Evolutionary conservation across 2,329 filamentous ascomycete genomes (phyloP).

Genomic region (Monosporascus sp.): DNA sequence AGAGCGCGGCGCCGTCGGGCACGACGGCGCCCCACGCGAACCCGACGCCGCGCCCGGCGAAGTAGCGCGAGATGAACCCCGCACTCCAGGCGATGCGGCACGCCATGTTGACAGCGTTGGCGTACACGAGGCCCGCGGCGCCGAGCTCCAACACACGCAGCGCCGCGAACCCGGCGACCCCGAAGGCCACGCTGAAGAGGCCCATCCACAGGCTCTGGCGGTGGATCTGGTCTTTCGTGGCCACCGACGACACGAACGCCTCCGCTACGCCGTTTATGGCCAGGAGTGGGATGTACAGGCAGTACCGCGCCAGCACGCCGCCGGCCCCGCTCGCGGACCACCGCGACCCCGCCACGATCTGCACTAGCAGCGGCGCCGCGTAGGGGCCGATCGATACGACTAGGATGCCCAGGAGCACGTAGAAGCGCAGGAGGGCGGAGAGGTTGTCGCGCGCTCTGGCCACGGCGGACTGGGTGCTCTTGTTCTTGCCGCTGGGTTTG

Average conservation of each 20-base stretch:
- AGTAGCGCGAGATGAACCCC: conserved; percentile 64
- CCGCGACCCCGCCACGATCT: conserved; percentile 67
- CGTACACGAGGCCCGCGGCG: conserved; percentile 74
- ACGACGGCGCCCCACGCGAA: conserved; percentile 38
- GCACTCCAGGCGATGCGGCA: conserved; percentile 79
- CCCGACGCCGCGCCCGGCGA: conserved; percentile 40
- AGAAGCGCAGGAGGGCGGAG: conserved; percentile 62
- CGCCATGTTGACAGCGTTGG: conserved; percentile 86
- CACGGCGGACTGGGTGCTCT: conserved; percentile 19
- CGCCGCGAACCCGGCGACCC: conserved; percentile 67
- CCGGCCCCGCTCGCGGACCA: conserved; percentile 75
- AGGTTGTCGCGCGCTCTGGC: conserved; percentile 49
- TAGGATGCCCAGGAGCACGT: conserved; percentile 67
- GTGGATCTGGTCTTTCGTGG: conserved; percentile 69
- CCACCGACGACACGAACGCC: conserved; percentile 86
- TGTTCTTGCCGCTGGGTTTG: conserved; percentile 2
- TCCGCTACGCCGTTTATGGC: conserved; percentile 90
- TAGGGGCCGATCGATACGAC: conserved; percentile 68
- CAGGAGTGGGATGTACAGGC: conserved; percentile 88
- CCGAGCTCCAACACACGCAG: conserved; percentile 66
- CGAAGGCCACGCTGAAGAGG: conserved; percentile 73
- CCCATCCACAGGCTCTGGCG: conserved; percentile 81
- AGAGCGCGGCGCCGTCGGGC: conserved; percentile 38
- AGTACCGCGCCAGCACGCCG: conserved; percentile 71
- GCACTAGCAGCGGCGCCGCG: conserved; percentile 67